phyloP scores from a whole-genome alignment of 2,329 filamentous ascomycete genomes.

The Ceratocystis eucalypticola region DNA sequence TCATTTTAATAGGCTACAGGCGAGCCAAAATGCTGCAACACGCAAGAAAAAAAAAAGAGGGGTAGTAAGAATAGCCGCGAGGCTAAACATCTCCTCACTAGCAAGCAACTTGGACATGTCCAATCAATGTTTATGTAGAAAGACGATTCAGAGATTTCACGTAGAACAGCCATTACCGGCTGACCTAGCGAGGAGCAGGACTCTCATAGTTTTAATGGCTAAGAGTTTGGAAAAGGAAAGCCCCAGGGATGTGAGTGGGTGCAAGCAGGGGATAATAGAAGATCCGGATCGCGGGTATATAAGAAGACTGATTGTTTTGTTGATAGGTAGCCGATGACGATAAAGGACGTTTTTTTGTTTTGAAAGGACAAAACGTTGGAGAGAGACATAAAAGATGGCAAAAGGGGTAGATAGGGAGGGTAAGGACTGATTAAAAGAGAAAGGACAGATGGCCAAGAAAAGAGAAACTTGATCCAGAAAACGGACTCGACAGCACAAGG shows the following conservation, averaged over 20 bases:
- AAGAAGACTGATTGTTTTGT: neutral
- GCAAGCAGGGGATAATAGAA: neutral
- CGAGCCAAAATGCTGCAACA: neutral
- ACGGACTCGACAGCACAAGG: neutral
- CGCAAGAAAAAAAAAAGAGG: conserved; percentile 11
- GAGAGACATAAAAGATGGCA: neutral
- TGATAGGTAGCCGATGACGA: neutral
- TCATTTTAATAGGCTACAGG: neutral
- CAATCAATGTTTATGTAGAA: conserved; percentile 2
- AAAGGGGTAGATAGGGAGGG: neutral
- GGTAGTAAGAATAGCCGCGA: conserved; percentile 16
- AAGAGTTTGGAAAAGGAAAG: neutral
- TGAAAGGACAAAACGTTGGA: neutral
- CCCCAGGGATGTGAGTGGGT: neutral
- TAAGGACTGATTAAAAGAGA: conserved; percentile 4
- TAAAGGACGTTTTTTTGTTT: conserved; percentile 10
- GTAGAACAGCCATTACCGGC: neutral
- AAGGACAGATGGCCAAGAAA: conserved; percentile 7
- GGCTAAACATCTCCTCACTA: conserved; percentile 14
- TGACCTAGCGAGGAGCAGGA: neutral
- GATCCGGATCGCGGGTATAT: neutral
- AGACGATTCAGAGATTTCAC: neutral
- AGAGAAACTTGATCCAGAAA: conserved; percentile 10
- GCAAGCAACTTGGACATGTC: conserved; percentile 11
- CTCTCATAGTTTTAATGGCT: neutral